Conservation (phyloP, 2,329 filamentous ascomycete species). For the Fusarium torulosum region DNA sequence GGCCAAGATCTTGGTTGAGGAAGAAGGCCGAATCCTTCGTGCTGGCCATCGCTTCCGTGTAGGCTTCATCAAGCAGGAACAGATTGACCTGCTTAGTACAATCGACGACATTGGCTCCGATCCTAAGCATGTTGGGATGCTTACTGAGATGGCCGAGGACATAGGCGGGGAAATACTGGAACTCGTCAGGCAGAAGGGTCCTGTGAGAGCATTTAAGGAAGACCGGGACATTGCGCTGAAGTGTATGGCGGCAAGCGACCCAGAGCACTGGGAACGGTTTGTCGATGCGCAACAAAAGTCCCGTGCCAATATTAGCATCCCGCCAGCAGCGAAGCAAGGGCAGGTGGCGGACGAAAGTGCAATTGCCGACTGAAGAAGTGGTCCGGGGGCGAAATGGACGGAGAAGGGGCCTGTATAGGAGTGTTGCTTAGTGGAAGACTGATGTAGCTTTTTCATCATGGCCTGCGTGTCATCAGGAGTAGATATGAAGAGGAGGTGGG, state of each 20-base stretch:
- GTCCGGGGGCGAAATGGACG: slow-evolving; percentile 2
- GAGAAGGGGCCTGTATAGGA: slow-evolving; percentile 3
- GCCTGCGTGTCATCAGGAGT: slow-evolving; percentile 17
- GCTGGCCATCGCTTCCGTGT: slow-evolving; percentile 69
- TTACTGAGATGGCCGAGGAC: slow-evolving; percentile 73
- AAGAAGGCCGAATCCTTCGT: slow-evolving; percentile 68
- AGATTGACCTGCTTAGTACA: slow-evolving; percentile 63
- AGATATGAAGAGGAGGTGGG: slow-evolving; percentile 16
- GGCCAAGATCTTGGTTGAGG: slow-evolving; percentile 66
- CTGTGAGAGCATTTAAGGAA: slow-evolving; percentile 71
- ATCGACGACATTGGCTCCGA: slow-evolving; percentile 65
- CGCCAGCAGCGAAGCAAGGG: slow-evolving; percentile 44
- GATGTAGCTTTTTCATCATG: slow-evolving; percentile 15
- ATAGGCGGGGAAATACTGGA: slow-evolving; percentile 70
- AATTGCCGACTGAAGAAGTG: slow-evolving; percentile 54
- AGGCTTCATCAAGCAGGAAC: slow-evolving; percentile 64
- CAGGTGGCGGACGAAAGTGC: slow-evolving; percentile 57
- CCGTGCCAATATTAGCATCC: slow-evolving; percentile 62
- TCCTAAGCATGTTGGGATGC: slow-evolving; percentile 63
- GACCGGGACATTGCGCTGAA: slow-evolving; percentile 64
- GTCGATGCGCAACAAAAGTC: slow-evolving; percentile 72
- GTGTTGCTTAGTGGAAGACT: slow-evolving; percentile 4
- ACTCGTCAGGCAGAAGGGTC: slow-evolving; percentile 68
- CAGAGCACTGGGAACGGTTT: slow-evolving; percentile 74
- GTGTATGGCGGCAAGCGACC: slow-evolving; percentile 70